Evolutionary conservation across 768 basidiomycete species (phyloP).

Genomic region (Pisolithus albus): DNA sequence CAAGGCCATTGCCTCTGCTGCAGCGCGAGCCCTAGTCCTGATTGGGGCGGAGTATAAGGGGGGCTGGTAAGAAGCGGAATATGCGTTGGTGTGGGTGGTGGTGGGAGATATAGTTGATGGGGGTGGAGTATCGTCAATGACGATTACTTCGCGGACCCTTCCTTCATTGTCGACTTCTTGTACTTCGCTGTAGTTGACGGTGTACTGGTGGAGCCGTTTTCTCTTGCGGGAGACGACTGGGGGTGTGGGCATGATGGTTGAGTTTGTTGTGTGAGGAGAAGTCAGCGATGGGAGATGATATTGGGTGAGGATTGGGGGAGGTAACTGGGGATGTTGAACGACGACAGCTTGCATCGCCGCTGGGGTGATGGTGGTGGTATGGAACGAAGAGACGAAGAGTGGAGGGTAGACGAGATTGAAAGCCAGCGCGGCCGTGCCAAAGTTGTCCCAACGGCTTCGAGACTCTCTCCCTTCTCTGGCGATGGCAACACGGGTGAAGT

Average conservation of each 20-base stretch:
- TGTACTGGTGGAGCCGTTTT: slow-evolving; percentile 74
- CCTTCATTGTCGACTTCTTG: slow-evolving; percentile 80
- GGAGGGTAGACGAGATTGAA: slow-evolving; percentile 26
- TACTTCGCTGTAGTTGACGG: slow-evolving; percentile 82
- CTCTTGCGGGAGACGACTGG: slow-evolving; percentile 72
- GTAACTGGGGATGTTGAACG: slow-evolving; percentile 44
- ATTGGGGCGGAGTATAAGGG: slow-evolving; percentile 70
- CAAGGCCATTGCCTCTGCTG: slow-evolving; percentile 76
- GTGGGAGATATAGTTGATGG: slow-evolving; percentile 71
- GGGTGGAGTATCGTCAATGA: slow-evolving; percentile 88
- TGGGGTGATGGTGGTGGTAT: slow-evolving; percentile 47
- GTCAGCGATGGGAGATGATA: slow-evolving; percentile 55
- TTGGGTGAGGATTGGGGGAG: slow-evolving; percentile 54
- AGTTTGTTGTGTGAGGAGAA: slow-evolving; percentile 31
- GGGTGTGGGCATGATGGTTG: slow-evolving; percentile 66
- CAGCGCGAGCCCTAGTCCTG: slow-evolving; percentile 78
- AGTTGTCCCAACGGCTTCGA: slow-evolving; percentile 16
- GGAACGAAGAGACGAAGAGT: slow-evolving; percentile 6
- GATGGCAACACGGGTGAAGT: slow-evolving; percentile 28
- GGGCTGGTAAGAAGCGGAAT: slow-evolving; percentile 76
- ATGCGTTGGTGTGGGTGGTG: slow-evolving; percentile 60
- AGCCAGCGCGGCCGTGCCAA: slow-evolving; percentile 30
- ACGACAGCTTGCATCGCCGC: slow-evolving; percentile 68
- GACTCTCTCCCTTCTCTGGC: slow-evolving; percentile 19
- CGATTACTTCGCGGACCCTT: slow-evolving; percentile 76